Percentiles rank a stretch among this genome's conserved stretches.
Conservation (phyloP, 352 stramenopile genomes). For the Stramenopiles sp. region DNA sequence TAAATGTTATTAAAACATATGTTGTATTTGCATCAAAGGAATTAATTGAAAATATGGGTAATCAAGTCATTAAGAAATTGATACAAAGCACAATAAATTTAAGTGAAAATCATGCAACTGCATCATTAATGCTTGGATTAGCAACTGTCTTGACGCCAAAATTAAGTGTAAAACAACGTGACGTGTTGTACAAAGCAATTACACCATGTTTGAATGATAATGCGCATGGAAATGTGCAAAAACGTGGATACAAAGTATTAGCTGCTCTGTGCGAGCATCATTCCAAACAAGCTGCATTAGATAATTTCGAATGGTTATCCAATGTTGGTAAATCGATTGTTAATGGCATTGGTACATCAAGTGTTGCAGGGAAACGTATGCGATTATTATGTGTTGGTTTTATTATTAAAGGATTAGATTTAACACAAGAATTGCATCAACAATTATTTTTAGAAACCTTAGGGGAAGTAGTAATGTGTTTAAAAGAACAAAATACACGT, state of each 20-base stretch:
- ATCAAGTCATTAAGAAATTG: background rate
- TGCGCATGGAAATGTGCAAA: background rate
- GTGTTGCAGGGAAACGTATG: background rate
- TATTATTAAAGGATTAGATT: background rate
- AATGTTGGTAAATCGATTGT: background rate
- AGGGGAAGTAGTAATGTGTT: background rate
- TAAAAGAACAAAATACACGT: background rate
- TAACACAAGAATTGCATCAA: background rate
- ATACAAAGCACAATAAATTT: background rate
- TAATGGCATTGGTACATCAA: background rate
- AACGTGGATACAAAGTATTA: background rate
- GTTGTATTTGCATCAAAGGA: background rate
- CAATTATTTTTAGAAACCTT: background rate
- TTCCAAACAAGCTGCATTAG: background rate
- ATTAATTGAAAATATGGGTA: background rate
- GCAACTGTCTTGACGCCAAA: background rate
- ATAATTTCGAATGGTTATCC: background rate
- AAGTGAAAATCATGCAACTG: background rate
- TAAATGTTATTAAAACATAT: background rate
- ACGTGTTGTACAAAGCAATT: background rate
- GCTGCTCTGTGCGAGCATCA: background rate
- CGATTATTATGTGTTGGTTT: background rate
- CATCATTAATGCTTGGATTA: background rate
- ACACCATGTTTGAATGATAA: background rate
- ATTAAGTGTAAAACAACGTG: background rate